Percentiles rank a stretch among this genome's conserved stretches.
These are phyloP conservation scores for Trichoderma lentiforme DNA, from an alignment of 2,329 filamentous ascomycete genomes.

Conservation along the genomic window DNA sequence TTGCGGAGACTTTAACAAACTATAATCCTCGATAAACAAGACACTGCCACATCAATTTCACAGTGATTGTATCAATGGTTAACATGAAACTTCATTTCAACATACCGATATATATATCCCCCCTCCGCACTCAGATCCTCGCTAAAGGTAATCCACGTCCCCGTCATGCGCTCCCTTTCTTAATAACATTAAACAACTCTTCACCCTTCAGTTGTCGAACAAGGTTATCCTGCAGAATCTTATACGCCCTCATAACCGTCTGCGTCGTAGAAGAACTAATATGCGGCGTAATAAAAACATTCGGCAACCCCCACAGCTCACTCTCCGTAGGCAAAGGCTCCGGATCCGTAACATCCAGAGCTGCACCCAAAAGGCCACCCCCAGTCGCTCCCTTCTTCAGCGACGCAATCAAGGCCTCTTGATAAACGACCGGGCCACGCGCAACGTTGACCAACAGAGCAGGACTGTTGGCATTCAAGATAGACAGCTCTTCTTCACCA, in stretches of 20 bases:
- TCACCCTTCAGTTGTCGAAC: background rate
- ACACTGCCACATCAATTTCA: background rate
- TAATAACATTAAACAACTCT: background rate
- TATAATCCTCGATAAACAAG: background rate
- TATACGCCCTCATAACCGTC: background rate
- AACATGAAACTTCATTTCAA: background rate
- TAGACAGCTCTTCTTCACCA: background rate
- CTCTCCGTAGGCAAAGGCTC: constrained; percentile 3
- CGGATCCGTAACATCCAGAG: background rate
- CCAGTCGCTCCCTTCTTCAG: background rate
- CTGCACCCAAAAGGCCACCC: background rate
- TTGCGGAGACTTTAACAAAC: background rate
- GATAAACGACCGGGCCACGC: background rate
- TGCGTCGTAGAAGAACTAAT: background rate
- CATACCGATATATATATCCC: background rate
- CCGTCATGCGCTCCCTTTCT: background rate
- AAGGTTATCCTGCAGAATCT: background rate
- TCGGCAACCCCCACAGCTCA: constrained; percentile 1
- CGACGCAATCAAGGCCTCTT: background rate
- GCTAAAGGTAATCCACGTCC: background rate
- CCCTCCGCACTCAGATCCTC: background rate
- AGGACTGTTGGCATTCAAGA: background rate
- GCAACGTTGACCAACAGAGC: background rate
- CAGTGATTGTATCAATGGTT: background rate
- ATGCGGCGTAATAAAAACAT: constrained; percentile 4